Evolutionary conservation across 2,329 filamentous ascomycete genomes (phyloP), one percentile per base, ranked within the genome.

Genomic region (Aspergillus awamori): DNA sequence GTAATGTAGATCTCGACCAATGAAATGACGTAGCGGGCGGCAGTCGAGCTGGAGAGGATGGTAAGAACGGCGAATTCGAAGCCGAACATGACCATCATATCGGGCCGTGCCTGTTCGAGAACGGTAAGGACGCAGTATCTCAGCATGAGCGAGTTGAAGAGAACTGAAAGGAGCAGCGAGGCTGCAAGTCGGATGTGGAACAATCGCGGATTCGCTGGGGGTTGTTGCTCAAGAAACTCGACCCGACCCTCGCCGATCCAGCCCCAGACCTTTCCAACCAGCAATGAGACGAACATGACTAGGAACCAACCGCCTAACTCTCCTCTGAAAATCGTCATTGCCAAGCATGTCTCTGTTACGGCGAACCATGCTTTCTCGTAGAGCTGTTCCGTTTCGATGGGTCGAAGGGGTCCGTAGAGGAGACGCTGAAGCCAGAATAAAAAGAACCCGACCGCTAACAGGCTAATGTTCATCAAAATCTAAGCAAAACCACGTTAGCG

Each of bases 1-100:
- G 90, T 84, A 55, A 97, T 89, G 52, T 84, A 85, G 51, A 90
- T 86, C 76, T 99, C 95, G 8, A 88, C 81, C 47, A 97, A 77
- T 3, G 90, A 91, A 54, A 98, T 84, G 20, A 85, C 76, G 76
- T 99, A 99, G 62, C 93, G 88, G 58, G 87, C 82, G 2, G 86
- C 84, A 0, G 93, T 97, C 52, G 94, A 93, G 56, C 87, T 82
- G 0, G 94, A 96, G 55, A 88, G 89, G 8, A 96, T 89, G 2
- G 87, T 84, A 62, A 98, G 80, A 47, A 99, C 88, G 39, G 94
- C 93, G 73, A 98, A 98, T 76, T 99, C 95, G 70, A 99, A 99
- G 5, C 96, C 87, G 72, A 99, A 99, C 93, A 99, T 98, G 65
- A 99, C 93, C 93, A 98, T 99, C 91, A 99, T 98, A 61, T 96